Conservation (phyloP, 371 early-diverging fungal genomes). For the Capniomyces stellatus region DNA sequence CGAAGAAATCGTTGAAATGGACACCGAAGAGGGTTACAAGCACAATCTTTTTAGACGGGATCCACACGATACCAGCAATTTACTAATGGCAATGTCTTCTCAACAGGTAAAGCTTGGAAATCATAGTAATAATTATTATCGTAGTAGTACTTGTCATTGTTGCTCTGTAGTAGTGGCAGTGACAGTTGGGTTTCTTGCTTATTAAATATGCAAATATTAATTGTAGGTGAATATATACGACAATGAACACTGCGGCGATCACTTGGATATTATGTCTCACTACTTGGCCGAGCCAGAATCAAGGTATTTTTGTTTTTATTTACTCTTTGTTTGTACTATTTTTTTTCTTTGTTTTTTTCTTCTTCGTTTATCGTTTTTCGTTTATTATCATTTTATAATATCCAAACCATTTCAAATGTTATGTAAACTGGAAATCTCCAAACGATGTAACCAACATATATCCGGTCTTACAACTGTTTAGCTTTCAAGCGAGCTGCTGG, state of each 20-base stretch:
- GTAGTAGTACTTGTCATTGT: conserved; percentile 40
- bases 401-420: no score
- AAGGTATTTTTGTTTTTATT: conserved; percentile 4
- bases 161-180: not conserved
- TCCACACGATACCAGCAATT: conserved; percentile 21
- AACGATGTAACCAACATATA: conserved; percentile 6
- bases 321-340: no score
- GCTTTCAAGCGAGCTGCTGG: conserved; percentile 42
- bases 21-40: not conserved
- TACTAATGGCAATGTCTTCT: conserved; percentile 36
- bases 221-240: conserved; percentile 63
- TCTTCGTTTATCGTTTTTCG: no score
- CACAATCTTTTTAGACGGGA: conserved; percentile 10
- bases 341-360: no score
- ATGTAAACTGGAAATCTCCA: no score
- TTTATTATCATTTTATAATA: no score
- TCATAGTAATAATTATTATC: conserved; percentile 47
- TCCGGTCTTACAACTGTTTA: conserved; percentile 16
- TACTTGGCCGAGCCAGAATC: conserved; percentile 20
- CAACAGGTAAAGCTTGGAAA: conserved; percentile 42
- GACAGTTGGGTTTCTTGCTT: not conserved
- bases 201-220: not conserved
- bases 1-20: not conserved
- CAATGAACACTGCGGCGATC: conserved; percentile 82
- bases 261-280: conserved; percentile 79